These are phyloP conservation scores for Knufia fluminis DNA, from an alignment of 2,329 filamentous ascomycete genomes.

Conservation along the genomic window DNA sequence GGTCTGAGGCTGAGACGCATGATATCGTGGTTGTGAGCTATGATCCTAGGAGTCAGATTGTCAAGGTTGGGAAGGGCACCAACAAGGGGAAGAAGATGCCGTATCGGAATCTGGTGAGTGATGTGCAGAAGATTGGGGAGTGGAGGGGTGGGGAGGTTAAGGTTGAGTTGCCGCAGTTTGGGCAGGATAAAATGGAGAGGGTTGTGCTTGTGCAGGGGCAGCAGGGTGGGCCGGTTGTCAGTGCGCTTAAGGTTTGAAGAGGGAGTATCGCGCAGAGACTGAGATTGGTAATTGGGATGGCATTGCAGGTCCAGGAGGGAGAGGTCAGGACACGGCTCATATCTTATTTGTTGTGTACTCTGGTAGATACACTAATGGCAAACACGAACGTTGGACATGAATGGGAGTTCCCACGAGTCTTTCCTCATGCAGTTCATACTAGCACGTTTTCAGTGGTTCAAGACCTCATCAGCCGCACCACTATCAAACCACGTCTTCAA, in stretches of 20 bases:
- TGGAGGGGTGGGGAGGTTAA: conserved; percentile 13
- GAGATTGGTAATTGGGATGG: too few species aligned
- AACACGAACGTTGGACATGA: too few species aligned
- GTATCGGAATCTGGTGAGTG: conserved; percentile 17
- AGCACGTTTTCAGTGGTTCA: too few species aligned
- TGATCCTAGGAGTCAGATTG: conserved; percentile 11
- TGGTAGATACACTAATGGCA: too few species aligned
- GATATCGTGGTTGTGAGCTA: conserved; percentile 15
- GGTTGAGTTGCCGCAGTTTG: conserved; percentile 8
- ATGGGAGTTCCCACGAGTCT: too few species aligned
- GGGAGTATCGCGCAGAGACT: background rate
- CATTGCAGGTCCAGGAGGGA: too few species aligned
- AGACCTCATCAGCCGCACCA: background rate
- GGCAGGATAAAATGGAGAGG: conserved; percentile 13
- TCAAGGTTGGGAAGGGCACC: conserved; percentile 16
- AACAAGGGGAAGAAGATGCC: conserved; percentile 18
- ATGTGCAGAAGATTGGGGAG: conserved; percentile 16
- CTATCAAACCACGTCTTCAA: conserved; percentile 1
- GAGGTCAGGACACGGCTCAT: too few species aligned
- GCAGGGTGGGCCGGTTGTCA: conserved; percentile 15
- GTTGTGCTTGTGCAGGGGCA: conserved; percentile 16
- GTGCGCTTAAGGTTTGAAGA: background rate
- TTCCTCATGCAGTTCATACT: too few species aligned
- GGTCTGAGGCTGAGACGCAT: conserved; percentile 13
- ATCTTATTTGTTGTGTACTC: too few species aligned